Evolutionary conservation across 441 rosid species (phyloP).

Genomic region (Erodium chrysanthum): DNA sequence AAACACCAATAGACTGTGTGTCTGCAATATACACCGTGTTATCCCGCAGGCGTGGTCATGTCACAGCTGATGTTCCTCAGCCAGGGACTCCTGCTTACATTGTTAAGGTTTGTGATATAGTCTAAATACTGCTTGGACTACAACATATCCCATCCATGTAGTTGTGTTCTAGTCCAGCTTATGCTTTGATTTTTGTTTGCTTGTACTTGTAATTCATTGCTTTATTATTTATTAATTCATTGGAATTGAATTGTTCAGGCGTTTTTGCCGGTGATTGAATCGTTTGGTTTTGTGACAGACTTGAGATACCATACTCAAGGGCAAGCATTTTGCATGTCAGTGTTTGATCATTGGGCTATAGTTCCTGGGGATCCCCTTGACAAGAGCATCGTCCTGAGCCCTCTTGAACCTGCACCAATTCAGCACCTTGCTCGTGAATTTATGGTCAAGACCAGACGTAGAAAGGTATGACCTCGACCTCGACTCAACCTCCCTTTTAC

Average conservation of each 20-base stretch:
- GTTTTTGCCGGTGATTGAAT: conserved; percentile 73
- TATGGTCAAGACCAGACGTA: conserved; percentile 88
- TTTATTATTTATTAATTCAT: background rate
- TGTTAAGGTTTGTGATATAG: conserved; percentile 49
- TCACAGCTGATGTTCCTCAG: conserved; percentile 95
- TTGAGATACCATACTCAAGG: conserved; percentile 81
- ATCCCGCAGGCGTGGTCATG: conserved; percentile 97
- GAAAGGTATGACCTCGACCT: conserved; percentile 43
- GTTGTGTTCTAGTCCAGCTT: background rate
- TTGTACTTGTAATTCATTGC: background rate
- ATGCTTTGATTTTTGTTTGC: background rate
- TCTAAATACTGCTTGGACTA: background rate
- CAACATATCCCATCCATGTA: background rate
- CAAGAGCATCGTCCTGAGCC: conserved; percentile 68
- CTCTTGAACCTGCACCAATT: conserved; percentile 80
- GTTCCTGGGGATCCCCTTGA: conserved; percentile 92
- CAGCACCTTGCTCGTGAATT: conserved; percentile 91
- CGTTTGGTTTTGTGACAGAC: conserved; percentile 86
- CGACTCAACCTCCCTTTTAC: conserved; percentile 20
- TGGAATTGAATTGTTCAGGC: no score
- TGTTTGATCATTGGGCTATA: conserved; percentile 84
- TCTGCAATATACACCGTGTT: conserved; percentile 86
- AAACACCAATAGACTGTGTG: conserved; percentile 93
- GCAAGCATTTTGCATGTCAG: conserved; percentile 47
- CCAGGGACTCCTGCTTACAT: conserved; percentile 93